Conservation (phyloP, 345 rosid species). For the Pistacia vera region DNA sequence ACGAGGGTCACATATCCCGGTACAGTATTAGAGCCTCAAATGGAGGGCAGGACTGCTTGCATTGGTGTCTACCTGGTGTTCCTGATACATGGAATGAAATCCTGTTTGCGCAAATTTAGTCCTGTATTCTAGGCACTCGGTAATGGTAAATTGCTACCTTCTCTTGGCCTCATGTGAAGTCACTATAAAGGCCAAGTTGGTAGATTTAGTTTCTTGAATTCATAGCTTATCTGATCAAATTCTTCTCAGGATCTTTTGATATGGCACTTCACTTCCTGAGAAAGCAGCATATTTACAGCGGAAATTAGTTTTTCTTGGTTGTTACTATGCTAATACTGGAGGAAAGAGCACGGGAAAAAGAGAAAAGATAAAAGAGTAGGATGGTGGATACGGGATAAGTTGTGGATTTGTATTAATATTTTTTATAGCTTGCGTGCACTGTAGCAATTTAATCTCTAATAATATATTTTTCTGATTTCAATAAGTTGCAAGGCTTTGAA, state of each 20-base stretch:
- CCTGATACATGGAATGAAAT: constrained; percentile 79
- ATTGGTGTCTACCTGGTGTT: constrained; percentile 81
- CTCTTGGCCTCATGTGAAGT: not conserved
- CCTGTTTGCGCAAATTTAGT: constrained; percentile 50
- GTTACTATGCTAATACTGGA: not conserved
- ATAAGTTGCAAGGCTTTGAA: too few species aligned
- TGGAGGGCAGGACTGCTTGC: constrained; percentile 76
- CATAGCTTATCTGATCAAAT: not conserved
- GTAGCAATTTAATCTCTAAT: not conserved
- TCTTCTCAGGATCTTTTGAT: not conserved
- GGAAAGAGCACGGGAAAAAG: too few species aligned
- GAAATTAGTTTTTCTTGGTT: not conserved
- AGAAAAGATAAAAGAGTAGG: not conserved
- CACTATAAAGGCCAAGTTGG: not conserved
- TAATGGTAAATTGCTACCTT: not conserved
- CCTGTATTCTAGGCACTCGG: not conserved
- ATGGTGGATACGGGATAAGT: not conserved
- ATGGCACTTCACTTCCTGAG: not conserved
- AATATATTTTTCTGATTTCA: too few species aligned
- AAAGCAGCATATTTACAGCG: not conserved
- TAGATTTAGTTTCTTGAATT: not conserved
- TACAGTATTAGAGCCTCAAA: constrained; percentile 50
- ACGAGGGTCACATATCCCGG: constrained; percentile 79
- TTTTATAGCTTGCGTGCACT: too few species aligned
- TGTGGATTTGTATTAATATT: too few species aligned